Percentiles rank a stretch among this genome's conserved stretches.
Conservation (phyloP, 345 rosid species). For the Psidium guajava region DNA sequence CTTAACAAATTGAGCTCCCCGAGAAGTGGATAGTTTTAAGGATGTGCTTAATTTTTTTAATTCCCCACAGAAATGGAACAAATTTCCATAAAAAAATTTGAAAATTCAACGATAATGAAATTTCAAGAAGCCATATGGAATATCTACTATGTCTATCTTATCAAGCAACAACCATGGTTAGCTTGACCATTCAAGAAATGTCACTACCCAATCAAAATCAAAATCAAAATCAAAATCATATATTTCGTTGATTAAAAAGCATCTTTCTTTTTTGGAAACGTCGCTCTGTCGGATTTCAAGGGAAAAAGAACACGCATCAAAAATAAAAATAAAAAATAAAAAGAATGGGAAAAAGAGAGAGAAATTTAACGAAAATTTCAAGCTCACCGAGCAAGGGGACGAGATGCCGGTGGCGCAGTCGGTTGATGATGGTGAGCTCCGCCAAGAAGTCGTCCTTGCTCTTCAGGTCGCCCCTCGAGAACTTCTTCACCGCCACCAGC, state of each 20-base stretch:
- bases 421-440: slow-evolving; percentile 52
- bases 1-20: neutral
- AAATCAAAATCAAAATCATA: neutral
- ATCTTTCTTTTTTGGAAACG: neutral
- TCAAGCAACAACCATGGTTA: neutral
- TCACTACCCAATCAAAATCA: neutral
- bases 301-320: neutral
- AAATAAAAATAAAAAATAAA: neutral
- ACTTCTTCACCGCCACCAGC: slow-evolving; percentile 43
- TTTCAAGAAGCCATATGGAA: neutral
- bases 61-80: too few species aligned
- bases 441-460: slow-evolving; percentile 47
- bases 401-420: slow-evolving; percentile 49
- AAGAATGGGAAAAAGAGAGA: neutral
- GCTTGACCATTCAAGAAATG: neutral
- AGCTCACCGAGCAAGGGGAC: slow-evolving; percentile 34
- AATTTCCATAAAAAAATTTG: too few species aligned
- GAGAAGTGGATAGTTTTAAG: too few species aligned
- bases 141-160: neutral
- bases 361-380: neutral
- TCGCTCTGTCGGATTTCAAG: neutral
- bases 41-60: too few species aligned
- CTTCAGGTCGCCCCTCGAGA: slow-evolving; percentile 23
- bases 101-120: too few species aligned
- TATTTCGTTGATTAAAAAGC: neutral